phyloP scores from a whole-genome alignment of 257 asterid genomes.

The Fraxinus pennsylvanica region DNA sequence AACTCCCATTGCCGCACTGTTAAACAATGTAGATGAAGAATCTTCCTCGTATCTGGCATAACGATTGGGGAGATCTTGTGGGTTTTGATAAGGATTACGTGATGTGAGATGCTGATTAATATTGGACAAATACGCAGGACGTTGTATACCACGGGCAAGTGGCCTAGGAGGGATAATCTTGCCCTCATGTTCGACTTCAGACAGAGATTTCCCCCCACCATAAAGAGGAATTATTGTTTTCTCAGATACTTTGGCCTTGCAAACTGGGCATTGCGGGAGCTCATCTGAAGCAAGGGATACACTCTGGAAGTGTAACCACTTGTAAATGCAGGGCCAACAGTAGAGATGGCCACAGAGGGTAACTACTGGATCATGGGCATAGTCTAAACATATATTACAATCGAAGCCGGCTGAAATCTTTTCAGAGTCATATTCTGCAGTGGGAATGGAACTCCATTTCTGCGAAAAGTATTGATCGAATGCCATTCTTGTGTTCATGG shows the following conservation, averaged over 20 bases:
- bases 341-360: conserved; percentile 40
- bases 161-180: conserved; percentile 30
- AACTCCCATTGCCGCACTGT: not conserved
- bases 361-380: conserved; percentile 26
- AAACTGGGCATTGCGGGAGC: conserved; percentile 37
- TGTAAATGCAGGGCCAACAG: conserved; percentile 40
- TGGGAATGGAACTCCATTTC: not conserved
- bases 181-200: not conserved
- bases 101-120: not conserved
- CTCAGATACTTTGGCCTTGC: conserved; percentile 34
- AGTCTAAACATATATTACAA: conserved; percentile 33
- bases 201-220: conserved; percentile 30
- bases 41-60: not conserved
- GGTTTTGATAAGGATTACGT: not conserved
- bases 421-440: not conserved
- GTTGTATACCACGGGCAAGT: conserved; percentile 7
- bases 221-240: conserved; percentile 39
- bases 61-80: not conserved
- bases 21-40: not conserved
- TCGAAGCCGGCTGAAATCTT: conserved; percentile 20
- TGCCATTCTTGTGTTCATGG: not conserved
- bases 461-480: not conserved
- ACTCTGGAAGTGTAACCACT: conserved; percentile 31
- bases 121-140: not conserved
- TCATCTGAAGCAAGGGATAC: conserved; percentile 19